Evolutionary conservation across 176 grass and related monocot species (phyloP), one percentile per base, ranked within the genome.

Genomic region (Oryza nivara): DNA sequence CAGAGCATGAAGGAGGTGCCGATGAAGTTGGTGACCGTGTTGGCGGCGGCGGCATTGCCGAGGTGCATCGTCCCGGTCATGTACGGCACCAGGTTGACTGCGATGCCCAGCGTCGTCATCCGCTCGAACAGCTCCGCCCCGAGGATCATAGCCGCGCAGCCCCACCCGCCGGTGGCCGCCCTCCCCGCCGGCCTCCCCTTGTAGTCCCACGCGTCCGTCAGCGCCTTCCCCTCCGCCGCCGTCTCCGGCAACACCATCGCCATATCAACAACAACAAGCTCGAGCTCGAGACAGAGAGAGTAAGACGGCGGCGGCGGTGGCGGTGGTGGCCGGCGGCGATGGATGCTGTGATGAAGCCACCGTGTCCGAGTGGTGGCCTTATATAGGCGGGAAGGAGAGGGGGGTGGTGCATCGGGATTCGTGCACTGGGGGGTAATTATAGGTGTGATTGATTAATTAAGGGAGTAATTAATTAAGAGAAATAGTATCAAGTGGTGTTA

Each of bases 1-100:
- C 95, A 98, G 65, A 98, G 92, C 92, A 98, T 90, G 88, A 98
- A 98, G 13, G 95, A 98, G 25, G 91, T 91, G 70, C 95, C 95
- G 89, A 98, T 75, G 89, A 98, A 98, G 87, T 98, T 98, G 11
- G 95, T 98, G 38, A 98, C 95, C 20, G 89, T 90, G 74, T 98
- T 98, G 32, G 95, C 95, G 19, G 95, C 75, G 25, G 79, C 87
- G 47, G 95, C 95, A 82, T 84, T 98, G 78, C 92, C 92, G 25
- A 98, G 92, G 74, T 98, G 95, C 92, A 98, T 98, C 9, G 95
- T 98, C 46, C 79, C 87, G 1, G 92, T 98, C 80, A 98, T 87
- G 89, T 98, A 98, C 12, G 95, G 92, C n/a, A 98, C 95, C 63
- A 98, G 72, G 92, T 98, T 98, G 38, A 95, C 92, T 0, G 95